Evolutionary conservation across 1,139 yeast species (phyloP).

Genomic region (Yamadazyma blattariae): DNA sequence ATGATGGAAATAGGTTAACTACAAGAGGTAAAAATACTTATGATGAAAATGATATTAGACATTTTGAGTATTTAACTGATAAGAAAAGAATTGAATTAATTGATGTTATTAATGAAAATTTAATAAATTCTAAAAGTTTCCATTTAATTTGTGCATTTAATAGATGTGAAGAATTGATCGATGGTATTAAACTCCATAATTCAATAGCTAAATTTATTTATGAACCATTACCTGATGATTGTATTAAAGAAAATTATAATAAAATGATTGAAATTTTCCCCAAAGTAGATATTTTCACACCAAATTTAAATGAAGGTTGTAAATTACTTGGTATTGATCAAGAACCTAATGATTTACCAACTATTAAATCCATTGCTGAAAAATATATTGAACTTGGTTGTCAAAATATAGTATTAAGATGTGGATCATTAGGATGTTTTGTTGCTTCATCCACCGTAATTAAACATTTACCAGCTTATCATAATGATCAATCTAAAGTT

Average conservation of each 20-base stretch:
- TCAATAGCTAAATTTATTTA: slow-evolving; percentile 52
- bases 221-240: slow-evolving; percentile 86
- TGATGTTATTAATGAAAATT: slow-evolving; percentile 48
- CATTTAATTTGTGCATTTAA: slow-evolving; percentile 78
- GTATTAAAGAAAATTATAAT: slow-evolving; percentile 48
- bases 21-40: slow-evolving; percentile 82
- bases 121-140: slow-evolving; percentile 44
- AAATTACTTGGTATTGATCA: slow-evolving; percentile 26
- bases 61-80: slow-evolving; percentile 46
- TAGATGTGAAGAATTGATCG: slow-evolving; percentile 50
- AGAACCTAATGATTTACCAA: slow-evolving; percentile 11
- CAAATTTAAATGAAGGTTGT: slow-evolving; percentile 77
- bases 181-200: slow-evolving; percentile 24
- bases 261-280: slow-evolving; percentile 41
- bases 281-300: slow-evolving; percentile 64
- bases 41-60: slow-evolving; percentile 57
- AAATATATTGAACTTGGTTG: slow-evolving; percentile 39
- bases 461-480: slow-evolving; percentile 71
- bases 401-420: slow-evolving; percentile 50
- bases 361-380: slow-evolving; percentile 27
- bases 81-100: slow-evolving; percentile 60
- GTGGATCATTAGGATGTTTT: slow-evolving; percentile 69
- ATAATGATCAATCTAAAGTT: slow-evolving; percentile 48
- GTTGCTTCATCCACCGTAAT: slow-evolving; percentile 14
- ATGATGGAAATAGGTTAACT: slow-evolving; percentile 53